Evolutionary conservation across 78 protist genomes (phyloP), one percentile per base, ranked within the genome.

Genomic region (Monocercomonoides exilis): DNA sequence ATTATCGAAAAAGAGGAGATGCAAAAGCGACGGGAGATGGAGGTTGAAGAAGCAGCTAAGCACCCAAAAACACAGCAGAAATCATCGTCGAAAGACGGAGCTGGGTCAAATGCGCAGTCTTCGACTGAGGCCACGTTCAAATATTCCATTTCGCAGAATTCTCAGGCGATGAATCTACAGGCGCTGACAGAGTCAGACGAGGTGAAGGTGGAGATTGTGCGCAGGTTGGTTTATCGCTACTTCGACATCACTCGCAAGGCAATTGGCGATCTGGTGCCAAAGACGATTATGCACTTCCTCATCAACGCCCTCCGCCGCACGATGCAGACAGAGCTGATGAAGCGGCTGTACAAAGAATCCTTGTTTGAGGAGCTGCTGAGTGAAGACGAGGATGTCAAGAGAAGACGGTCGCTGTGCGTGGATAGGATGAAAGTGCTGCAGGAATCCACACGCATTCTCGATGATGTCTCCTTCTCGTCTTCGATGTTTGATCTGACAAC

Each of bases 251-350:
- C 82, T 43, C 2, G 79, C 1, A 80, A 88, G 46, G 82, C 42
- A 4, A 1, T 88, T 43, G 34, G 2, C 0, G 85, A 88, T 34
- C 44, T 41, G 5, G 86, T 80, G 35, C 90, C 90, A 3, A 77
- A 77, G 3, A 42, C 77, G 43, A 44, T 84, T 29, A 80, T 81
- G 87, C 87, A 88, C 80, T 88, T 88, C 86, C 5, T 88, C 64
- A 80, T 88, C 36, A 3, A 81, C 35, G 0, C 5, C 44, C 3
- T 43, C 5, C 80, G n/a, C 0, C 29, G 1, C n/a, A 21, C 2
- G 1, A 1, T 88, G 64, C 90, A 88, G n/a, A 44, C 43, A 32
- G 90, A 44, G 34, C 77, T 88, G 36, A 21, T 81, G 11, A n/a
- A 2, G 3, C 41, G 84, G 1, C 77, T 88, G 43, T 88, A 88